Conservation (phyloP, 2,329 filamentous ascomycete genomes). For the Colletotrichum gigasporum region DNA sequence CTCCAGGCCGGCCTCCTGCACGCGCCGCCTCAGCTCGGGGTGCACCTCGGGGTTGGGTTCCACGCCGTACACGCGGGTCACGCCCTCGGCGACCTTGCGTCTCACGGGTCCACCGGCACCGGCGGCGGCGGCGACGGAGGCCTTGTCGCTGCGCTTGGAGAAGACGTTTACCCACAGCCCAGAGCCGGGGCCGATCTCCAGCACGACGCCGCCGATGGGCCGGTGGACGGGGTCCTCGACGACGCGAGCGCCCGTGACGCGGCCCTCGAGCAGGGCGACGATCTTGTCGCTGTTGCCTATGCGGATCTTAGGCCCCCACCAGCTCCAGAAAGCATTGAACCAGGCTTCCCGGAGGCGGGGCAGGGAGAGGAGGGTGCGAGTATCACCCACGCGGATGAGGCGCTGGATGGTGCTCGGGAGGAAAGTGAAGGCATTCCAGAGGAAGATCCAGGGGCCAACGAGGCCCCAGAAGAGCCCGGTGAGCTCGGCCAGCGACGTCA, state of each 20-base stretch:
- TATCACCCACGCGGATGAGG: constrained; percentile 48
- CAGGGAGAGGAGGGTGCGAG: constrained; percentile 50
- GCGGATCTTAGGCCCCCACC: constrained; percentile 60
- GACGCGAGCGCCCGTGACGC: constrained; percentile 48
- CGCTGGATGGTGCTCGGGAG: constrained; percentile 60
- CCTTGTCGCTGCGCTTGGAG: constrained; percentile 31
- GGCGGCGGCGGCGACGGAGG: constrained; percentile 5
- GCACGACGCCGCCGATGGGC: constrained; percentile 59
- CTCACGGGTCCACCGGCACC: no score
- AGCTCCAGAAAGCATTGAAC: constrained; percentile 71
- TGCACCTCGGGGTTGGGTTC: constrained; percentile 70
- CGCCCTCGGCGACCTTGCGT: constrained; percentile 18
- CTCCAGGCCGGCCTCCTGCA: constrained; percentile 61
- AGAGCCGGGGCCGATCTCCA: constrained; percentile 71
- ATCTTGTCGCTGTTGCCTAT: constrained; percentile 52
- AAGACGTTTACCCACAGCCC: constrained; percentile 70
- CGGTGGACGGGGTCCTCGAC: constrained; percentile 43
- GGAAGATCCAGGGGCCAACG: constrained; percentile 61
- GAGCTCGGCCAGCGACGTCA: constrained; percentile 36
- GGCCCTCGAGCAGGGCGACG: constrained; percentile 63
- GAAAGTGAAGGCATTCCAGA: constrained; percentile 56
- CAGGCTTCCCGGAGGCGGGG: constrained; percentile 57
- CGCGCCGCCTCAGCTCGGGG: constrained; percentile 52
- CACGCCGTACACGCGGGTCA: constrained; percentile 65
- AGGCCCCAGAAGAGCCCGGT: constrained; percentile 43